A percentile compares a stretch with the other conserved stretches of the same genome.
Evolutionary conservation across 2,329 filamentous ascomycete genomes (phyloP).

Genomic region (Onygena corvina): DNA sequence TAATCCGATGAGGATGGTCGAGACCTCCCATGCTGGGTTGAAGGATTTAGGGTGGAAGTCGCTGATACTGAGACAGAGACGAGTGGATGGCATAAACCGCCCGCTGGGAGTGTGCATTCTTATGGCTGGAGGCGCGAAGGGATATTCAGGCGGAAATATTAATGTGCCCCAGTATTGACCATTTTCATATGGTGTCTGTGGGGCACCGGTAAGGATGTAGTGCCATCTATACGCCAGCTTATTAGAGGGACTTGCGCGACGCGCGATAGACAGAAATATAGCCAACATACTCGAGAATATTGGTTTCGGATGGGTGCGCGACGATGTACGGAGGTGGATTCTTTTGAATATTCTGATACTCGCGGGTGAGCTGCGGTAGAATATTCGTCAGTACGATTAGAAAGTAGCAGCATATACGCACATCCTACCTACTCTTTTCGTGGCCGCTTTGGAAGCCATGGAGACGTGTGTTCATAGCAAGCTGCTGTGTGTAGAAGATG

Average conservation of each 20-base stretch:
- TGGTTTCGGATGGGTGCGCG: constrained; percentile 78
- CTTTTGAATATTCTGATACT: constrained; percentile 53
- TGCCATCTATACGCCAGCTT: constrained; percentile 54
- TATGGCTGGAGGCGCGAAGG: constrained; percentile 91
- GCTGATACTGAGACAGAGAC: constrained; percentile 87
- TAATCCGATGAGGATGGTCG: constrained; percentile 86
- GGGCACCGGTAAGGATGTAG: constrained; percentile 88
- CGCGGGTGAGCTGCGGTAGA: constrained; percentile 43
- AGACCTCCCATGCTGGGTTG: constrained; percentile 97
- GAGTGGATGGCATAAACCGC: constrained; percentile 83
- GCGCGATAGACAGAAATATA: neutral
- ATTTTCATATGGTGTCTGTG: constrained; percentile 82
- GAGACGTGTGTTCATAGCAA: neutral
- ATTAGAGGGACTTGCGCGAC: neutral
- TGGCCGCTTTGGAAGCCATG: constrained; percentile 62
- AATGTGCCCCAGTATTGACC: constrained; percentile 98
- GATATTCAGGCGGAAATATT: constrained; percentile 90
- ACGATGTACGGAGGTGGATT: constrained; percentile 82
- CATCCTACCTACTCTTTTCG: constrained; percentile 51
- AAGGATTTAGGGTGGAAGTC: constrained; percentile 98
- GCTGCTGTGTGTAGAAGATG: neutral
- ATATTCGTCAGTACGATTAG: constrained; percentile 3
- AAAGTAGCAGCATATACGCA: neutral
- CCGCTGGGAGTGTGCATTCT: constrained; percentile 97
- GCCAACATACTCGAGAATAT: constrained; percentile 69